These are phyloP conservation scores for Colletotrichum sp. DNA, from an alignment of 2,329 filamentous ascomycete genomes.

Conservation along the genomic window DNA sequence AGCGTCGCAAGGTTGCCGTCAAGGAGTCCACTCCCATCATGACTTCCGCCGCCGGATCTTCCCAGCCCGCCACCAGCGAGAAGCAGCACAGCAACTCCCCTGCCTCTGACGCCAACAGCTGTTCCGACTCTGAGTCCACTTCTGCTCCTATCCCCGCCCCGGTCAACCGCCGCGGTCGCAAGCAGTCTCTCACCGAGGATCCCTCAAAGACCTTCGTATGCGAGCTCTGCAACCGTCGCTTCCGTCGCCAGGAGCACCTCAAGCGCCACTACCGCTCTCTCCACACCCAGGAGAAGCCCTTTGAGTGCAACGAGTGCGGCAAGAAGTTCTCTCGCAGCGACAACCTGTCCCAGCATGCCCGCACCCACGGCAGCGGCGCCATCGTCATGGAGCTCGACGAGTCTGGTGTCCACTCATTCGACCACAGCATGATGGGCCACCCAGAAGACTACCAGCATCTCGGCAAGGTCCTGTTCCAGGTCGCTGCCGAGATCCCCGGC, in stretches of 20 bases:
- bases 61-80: constrained; percentile 32
- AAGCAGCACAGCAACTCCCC: constrained; percentile 38
- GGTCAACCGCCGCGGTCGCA: constrained; percentile 90
- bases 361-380: constrained; percentile 89
- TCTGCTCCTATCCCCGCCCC: constrained; percentile 56
- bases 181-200: constrained; percentile 97
- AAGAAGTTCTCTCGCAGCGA: constrained; percentile 99
- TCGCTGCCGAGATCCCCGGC: constrained; percentile 74
- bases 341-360: constrained; percentile 94
- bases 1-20: constrained; percentile 58
- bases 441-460: constrained; percentile 69
- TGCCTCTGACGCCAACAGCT: constrained; percentile 36
- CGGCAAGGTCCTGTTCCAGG: constrained; percentile 82
- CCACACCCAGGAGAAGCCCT: constrained; percentile 98
- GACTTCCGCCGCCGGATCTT: constrained; percentile 43
- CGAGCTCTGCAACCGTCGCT: constrained; percentile 93
- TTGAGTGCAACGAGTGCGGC: constrained; percentile 95
- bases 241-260: constrained; percentile 96
- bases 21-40: constrained; percentile 49
- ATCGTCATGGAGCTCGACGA: constrained; percentile 90
- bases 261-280: constrained; percentile 99
- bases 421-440: constrained; percentile 42
- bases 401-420: constrained; percentile 55
- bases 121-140: constrained; percentile 48
- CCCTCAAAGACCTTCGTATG: constrained; percentile 98